Conservation (phyloP, 2,329 filamentous ascomycete species). For the Anthostomella pinea region DNA sequence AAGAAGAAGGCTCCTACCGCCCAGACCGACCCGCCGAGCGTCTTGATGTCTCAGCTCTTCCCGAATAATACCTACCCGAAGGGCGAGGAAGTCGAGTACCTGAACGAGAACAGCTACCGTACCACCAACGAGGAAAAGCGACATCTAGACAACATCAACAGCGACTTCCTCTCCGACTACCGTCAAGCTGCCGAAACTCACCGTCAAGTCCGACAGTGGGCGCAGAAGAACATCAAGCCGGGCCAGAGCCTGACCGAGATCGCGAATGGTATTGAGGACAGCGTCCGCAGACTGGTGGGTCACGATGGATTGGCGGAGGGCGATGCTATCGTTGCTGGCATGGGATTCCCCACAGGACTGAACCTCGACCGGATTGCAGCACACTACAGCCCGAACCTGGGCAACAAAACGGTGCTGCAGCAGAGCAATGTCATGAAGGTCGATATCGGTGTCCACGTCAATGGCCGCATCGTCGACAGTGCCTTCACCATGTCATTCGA, state of each 20-base stretch:
- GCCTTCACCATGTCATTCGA: slow-evolving; percentile 79
- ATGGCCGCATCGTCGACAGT: slow-evolving; percentile 76
- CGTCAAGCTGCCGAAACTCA: slow-evolving; percentile 86
- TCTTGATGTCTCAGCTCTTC: slow-evolving; percentile 72
- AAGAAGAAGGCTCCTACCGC: slow-evolving; percentile 62
- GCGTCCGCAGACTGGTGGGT: slow-evolving; percentile 72
- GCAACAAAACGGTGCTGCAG: slow-evolving; percentile 73
- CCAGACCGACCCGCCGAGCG: slow-evolving; percentile 75
- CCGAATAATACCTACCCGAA: slow-evolving; percentile 69
- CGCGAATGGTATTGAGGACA: slow-evolving; percentile 82
- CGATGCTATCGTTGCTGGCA: slow-evolving; percentile 73
- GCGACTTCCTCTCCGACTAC: slow-evolving; percentile 77
- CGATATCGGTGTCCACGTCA: slow-evolving; percentile 78
- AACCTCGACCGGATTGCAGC: slow-evolving; percentile 83
- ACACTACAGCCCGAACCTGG: slow-evolving; percentile 83
- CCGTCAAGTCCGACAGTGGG: slow-evolving; percentile 81
- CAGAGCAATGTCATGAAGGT: slow-evolving; percentile 78
- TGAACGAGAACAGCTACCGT: slow-evolving; percentile 72
- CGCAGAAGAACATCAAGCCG: slow-evolving; percentile 75
- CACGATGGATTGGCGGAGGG: slow-evolving; percentile 75
- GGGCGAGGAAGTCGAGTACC: slow-evolving; percentile 76
- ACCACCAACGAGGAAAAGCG: slow-evolving; percentile 84
- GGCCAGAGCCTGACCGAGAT: slow-evolving; percentile 79
- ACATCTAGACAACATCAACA: slow-evolving; percentile 75
- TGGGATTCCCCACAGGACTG: slow-evolving; percentile 83